Base-by-base conservation (phyloP, 805 yeast species). In the Kuraishia borneana region DNA sequence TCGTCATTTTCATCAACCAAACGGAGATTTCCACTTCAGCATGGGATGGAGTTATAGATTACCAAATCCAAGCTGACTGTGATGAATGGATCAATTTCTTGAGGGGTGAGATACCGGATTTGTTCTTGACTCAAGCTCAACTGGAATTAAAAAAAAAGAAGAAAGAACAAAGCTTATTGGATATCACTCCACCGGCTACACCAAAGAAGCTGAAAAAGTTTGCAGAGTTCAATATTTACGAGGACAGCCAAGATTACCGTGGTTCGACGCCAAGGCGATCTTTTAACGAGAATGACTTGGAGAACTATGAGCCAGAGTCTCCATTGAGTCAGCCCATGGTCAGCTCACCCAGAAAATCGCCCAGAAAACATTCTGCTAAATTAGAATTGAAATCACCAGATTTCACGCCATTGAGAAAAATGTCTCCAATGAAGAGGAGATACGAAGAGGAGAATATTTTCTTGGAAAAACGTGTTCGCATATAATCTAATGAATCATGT, bases 21-120 rank as follows among this genome's bases (percentile, higher is more conserved):
- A 79, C 84, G 1, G 66, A 68, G 1, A 58, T 81, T 7, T 64
- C 80, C 2, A 62, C 68, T 35, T 61, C 74, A 28, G 59, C 65
- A 14, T 89, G 96, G 95, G 68, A 72, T 23, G 66, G 66, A 0
- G 56, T 70, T 7, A 73, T 88, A 34, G 96, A 89, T 56, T 83
- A 76, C 55, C 94, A 87, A 47, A 68, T 89, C 3, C 56, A 72
- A 34, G 59, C 76, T 34, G 95, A 85, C 49, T 83, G 96, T 51
- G 97, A 89, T 55, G 64, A 64, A 18, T 89, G 94, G 75, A 80
- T 87, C 18, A 54, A 60, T 12, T 62, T 65, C 30, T 53, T 83
- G 25, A 66, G 69, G 42, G 36, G 40, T 4, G 67, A 72, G 28
- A 55, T 75, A 5, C 87, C 92, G 2, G 70, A 67, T 39, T 61